Conservation (phyloP, 2,329 filamentous ascomycete genomes). For the Capronia americana region DNA sequence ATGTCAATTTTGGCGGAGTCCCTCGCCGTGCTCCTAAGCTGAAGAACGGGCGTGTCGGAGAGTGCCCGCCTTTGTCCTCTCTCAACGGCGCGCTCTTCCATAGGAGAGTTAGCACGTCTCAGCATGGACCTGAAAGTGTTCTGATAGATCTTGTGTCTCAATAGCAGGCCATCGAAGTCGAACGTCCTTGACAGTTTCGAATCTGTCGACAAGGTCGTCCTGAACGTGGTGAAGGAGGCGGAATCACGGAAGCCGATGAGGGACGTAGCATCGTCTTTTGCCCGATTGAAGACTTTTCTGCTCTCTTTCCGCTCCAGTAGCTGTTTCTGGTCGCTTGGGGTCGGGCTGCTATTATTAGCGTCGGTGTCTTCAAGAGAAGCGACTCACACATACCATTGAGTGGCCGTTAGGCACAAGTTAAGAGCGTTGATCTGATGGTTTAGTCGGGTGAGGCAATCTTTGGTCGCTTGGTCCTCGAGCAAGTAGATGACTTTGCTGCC, state of each 20-base stretch:
- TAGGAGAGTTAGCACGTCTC: constrained; percentile 28
- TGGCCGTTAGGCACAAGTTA: constrained; percentile 37
- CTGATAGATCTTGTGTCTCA: constrained; percentile 35
- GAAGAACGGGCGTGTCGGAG: constrained; percentile 18
- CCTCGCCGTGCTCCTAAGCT: constrained; percentile 21
- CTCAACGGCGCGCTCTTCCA: constrained; percentile 9
- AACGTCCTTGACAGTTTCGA: constrained; percentile 33
- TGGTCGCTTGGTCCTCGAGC: constrained; percentile 31
- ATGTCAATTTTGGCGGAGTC: constrained; percentile 30
- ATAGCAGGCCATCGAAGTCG: constrained; percentile 36
- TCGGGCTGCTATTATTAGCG: constrained; percentile 27
- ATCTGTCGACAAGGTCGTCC: constrained; percentile 15
- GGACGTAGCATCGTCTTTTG: constrained; percentile 37
- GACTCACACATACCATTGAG: constrained; percentile 32
- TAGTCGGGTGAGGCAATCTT: constrained; percentile 31
- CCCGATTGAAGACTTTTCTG: constrained; percentile 33
- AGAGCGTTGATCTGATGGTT: constrained; percentile 36
- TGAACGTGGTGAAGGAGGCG: constrained; percentile 26
- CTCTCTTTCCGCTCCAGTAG: constrained; percentile 30
- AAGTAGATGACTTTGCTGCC: constrained; percentile 32
- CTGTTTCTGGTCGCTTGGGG: constrained; percentile 30
- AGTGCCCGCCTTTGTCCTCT: constrained; percentile 13
- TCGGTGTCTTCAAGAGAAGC: neutral
- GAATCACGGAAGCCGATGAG: constrained; percentile 35
- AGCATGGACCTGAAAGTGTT: constrained; percentile 34